These are phyloP conservation scores for Cymbopogon flexuosus DNA, from an alignment of 202 grass and related monocot species.

Conservation along the genomic window DNA sequence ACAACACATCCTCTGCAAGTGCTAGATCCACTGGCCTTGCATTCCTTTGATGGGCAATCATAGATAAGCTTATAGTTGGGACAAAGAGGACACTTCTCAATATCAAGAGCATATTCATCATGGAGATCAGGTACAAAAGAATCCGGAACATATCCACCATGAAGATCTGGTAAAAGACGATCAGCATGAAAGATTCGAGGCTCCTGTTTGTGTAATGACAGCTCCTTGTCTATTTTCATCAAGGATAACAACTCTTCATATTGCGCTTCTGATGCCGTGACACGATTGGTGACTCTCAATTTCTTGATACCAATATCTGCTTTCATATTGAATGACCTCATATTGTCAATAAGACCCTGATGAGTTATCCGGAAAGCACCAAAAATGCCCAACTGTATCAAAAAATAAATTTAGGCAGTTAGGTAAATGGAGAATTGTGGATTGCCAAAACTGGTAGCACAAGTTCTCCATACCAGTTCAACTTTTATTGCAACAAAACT, in stretches of 20 bases:
- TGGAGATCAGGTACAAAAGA: slow-evolving; percentile 46
- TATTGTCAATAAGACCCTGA: slow-evolving; percentile 56
- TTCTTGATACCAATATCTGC: slow-evolving; percentile 47
- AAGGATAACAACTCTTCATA: slow-evolving; percentile 57
- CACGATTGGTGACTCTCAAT: slow-evolving; percentile 55
- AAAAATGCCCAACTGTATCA: slow-evolving; percentile 58
- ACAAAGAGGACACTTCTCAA: slow-evolving; percentile 74
- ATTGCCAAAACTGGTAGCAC: background rate
- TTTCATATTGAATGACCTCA: slow-evolving; percentile 51
- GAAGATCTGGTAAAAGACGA: slow-evolving; percentile 44
- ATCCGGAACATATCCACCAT: slow-evolving; percentile 45
- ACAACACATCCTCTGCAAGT: slow-evolving; percentile 62
- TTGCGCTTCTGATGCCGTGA: slow-evolving; percentile 47
- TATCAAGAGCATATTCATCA: slow-evolving; percentile 65
- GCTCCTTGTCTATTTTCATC: slow-evolving; percentile 46
- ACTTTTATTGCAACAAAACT: background rate
- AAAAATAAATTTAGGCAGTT: background rate
- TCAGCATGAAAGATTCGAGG: slow-evolving; percentile 49
- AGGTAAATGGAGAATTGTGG: background rate
- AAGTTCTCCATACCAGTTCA: background rate
- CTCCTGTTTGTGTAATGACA: slow-evolving; percentile 34
- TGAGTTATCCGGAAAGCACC: slow-evolving; percentile 48
- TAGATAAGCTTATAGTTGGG: slow-evolving; percentile 71
- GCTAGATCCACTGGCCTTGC: slow-evolving; percentile 31
- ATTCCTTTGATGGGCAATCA: slow-evolving; percentile 65